Base-by-base conservation (phyloP, 352 stramenopile species). In the Blastocystis sp. region DNA sequence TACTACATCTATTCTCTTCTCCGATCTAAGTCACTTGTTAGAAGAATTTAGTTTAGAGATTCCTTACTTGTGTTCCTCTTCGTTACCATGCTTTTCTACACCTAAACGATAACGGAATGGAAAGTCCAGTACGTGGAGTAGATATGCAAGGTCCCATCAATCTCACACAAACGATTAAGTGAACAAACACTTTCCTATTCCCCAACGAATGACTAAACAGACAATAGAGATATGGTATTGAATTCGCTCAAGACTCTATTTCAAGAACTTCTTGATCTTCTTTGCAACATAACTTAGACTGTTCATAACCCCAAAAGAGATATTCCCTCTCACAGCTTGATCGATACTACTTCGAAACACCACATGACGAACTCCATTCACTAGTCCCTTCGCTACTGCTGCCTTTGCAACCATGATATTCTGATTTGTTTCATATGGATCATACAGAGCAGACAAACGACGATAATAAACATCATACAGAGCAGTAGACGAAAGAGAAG, bases 261-360 rank as follows among this genome's bases (percentile, higher is more conserved):
- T 87, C n/a, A 87, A 16, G 39, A 78, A 74, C 65, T 87, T 87
- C 65, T 52, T 65, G 14, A 87, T 77, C 65, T 87, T 87, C 65
- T 87, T 74, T 32, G n/a, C 37, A 24, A 69, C 77, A 77, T 87
- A 87, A 9, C 24, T 46, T 35, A 87, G 14, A 51, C 77, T 87
- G 29, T 87, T 87, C 77, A 61, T 21, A 39, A 87, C 46, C 21
- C 77, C 77, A 57, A 87, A 87, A 19, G 77, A 87, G 16, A 69
- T n/a, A 27, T 58, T 69, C 11, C 77, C 77, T 24, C 65, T 3
- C 21, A 87, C 3, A 14, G 77, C 77, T 32, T 87, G 77, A 39
- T 74, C 65, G 16, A 87, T 35, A 46, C 77, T 87, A 32, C 77
- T 74, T 14, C 58, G 42, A 32, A 74, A 78, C 3, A 87, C 77